A percentile compares a stretch with the other conserved stretches of the same genome.
phyloP scores from a whole-genome alignment of 495 filamentous ascomycete genomes.

The Terfezia boudieri region DNA sequence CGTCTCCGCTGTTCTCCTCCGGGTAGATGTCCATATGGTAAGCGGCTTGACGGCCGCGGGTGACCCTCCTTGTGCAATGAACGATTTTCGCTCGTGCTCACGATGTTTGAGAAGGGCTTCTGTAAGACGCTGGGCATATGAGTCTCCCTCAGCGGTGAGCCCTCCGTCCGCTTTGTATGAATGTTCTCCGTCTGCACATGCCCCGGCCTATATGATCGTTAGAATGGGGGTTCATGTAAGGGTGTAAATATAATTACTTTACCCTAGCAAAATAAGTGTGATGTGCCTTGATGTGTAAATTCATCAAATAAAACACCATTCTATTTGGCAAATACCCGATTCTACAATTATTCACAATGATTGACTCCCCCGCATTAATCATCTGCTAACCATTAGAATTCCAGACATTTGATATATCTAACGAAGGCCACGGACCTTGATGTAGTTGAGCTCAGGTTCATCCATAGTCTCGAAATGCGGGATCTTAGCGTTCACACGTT shows the following conservation, averaged over 20 bases:
- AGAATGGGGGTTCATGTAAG: background rate
- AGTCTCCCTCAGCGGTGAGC: conserved; percentile 54
- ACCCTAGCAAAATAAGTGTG: conserved; percentile 83
- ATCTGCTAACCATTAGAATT: conserved; percentile 31
- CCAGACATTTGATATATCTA: background rate
- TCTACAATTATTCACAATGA: conserved; percentile 82
- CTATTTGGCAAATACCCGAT: conserved; percentile 72
- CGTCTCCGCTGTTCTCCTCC: conserved; percentile 79
- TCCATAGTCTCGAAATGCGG: conserved; percentile 95
- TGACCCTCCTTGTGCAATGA: conserved; percentile 44
- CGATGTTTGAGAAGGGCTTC: conserved; percentile 63
- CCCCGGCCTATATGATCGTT: conserved; percentile 1
- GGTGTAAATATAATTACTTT: conserved; percentile 25
- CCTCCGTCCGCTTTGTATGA: conserved; percentile 78
- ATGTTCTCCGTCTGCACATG: conserved; percentile 37
- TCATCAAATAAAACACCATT: conserved; percentile 94
- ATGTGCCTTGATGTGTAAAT: conserved; percentile 84
- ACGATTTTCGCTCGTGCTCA: conserved; percentile 49
- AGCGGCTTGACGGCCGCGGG: conserved; percentile 53
- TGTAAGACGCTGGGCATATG: conserved; percentile 75
- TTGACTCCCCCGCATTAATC: conserved; percentile 87
- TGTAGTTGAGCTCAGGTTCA: conserved; percentile 78
- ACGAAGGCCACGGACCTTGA: conserved; percentile 35
- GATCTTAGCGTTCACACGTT: conserved; percentile 72
- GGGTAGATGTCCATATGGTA: conserved; percentile 83